Conservation (phyloP, 805 yeast genomes). For the Maudiozyma barnettii region DNA sequence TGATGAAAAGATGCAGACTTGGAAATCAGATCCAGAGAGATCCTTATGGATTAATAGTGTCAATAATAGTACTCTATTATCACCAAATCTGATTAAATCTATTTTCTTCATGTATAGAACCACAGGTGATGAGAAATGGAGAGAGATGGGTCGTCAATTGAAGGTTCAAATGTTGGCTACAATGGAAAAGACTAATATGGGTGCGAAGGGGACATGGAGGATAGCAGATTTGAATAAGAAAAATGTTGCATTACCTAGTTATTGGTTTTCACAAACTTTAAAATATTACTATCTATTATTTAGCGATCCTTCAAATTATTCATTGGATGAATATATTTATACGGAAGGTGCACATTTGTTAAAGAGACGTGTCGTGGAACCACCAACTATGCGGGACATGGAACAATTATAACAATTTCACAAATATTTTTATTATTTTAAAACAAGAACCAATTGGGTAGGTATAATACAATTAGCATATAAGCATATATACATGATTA, state of each 20-base stretch:
- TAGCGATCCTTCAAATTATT: conserved; percentile 34
- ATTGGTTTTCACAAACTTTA: conserved; percentile 52
- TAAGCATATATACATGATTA: too few species aligned
- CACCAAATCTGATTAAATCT: conserved; percentile 57
- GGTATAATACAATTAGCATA: too few species aligned
- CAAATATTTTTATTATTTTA: too few species aligned
- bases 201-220: conserved; percentile 33
- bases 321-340: conserved; percentile 45
- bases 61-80: conserved; percentile 34
- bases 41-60: conserved; percentile 28
- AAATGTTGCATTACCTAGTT: conserved; percentile 32
- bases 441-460: conserved; percentile 15
- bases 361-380: conserved; percentile 10
- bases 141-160: conserved; percentile 44
- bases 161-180: conserved; percentile 32
- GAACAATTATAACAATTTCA: neutral
- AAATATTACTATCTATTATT: conserved; percentile 46
- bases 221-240: conserved; percentile 29
- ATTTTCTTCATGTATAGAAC: conserved; percentile 49
- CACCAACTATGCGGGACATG: neutral
- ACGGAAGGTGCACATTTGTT: conserved; percentile 60
- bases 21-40: conserved; percentile 25
- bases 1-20: conserved; percentile 5
- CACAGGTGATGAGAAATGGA: conserved; percentile 51
- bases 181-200: conserved; percentile 23